Evolutionary conservation across 805 yeast species (phyloP).

Genomic region (Clavispora fructus): DNA sequence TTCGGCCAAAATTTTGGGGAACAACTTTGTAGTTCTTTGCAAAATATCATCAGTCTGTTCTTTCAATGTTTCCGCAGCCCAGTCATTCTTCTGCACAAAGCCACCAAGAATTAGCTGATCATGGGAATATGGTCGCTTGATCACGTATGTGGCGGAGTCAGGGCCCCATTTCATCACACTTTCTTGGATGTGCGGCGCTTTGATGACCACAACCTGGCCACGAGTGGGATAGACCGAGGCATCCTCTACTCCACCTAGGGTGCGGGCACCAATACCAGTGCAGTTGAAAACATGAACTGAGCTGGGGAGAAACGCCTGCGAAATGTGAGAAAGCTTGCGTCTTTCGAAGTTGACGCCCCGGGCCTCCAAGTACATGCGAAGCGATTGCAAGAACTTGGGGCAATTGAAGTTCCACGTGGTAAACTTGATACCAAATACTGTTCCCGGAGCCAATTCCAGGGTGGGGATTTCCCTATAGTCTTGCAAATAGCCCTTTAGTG

Average conservation of each 20-base stretch:
- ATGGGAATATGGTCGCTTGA: slow-evolving; percentile 64
- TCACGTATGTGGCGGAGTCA: slow-evolving; percentile 57
- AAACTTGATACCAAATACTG: slow-evolving; percentile 50
- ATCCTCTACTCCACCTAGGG: slow-evolving; percentile 64
- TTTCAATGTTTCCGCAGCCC: slow-evolving; percentile 55
- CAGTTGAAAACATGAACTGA: slow-evolving; percentile 64
- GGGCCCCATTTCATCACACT: slow-evolving; percentile 60
- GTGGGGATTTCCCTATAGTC: slow-evolving; percentile 36
- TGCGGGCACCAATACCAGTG: slow-evolving; percentile 66
- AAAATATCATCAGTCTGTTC: slow-evolving; percentile 59
- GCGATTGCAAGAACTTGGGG: slow-evolving; percentile 51
- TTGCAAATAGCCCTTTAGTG: slow-evolving; percentile 44
- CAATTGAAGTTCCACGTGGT: slow-evolving; percentile 69
- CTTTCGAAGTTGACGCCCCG: slow-evolving; percentile 51
- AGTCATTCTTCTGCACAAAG: slow-evolving; percentile 56
- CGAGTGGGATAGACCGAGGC: slow-evolving; percentile 61
- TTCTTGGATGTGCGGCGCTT: slow-evolving; percentile 61
- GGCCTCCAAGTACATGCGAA: slow-evolving; percentile 39
- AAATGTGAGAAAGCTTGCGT: slow-evolving; percentile 44
- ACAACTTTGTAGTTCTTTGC: slow-evolving; percentile 47
- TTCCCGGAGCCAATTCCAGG: slow-evolving; percentile 46
- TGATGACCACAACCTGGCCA: slow-evolving; percentile 73
- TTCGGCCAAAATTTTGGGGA: slow-evolving; percentile 43
- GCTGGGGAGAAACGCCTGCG: slow-evolving; percentile 42
- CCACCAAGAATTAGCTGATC: slow-evolving; percentile 76